Evolutionary conservation across 306 rosid species (phyloP).

Genomic region (Carpinus viminea): DNA sequence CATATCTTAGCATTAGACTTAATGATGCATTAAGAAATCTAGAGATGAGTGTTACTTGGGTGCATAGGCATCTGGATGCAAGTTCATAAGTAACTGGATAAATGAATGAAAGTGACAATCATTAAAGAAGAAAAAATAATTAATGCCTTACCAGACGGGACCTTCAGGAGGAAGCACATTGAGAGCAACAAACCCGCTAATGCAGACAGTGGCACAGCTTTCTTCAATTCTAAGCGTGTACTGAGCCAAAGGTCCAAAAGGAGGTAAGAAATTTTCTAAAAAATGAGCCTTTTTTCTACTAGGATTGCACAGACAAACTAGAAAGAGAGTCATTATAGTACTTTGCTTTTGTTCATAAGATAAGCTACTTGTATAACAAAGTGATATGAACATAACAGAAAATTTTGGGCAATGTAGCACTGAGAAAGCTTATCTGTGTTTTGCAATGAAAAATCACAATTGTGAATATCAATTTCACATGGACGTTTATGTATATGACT

Average conservation of each 20-base stretch:
- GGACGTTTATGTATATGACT: neutral
- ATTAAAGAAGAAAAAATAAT: neutral
- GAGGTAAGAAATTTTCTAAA: neutral
- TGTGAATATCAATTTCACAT: neutral
- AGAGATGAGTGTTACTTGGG: neutral
- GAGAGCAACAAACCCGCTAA: conserved; percentile 59
- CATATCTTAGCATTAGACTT: neutral
- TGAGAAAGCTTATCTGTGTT: neutral
- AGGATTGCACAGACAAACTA: neutral
- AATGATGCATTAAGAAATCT: neutral
- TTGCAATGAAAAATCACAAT: neutral
- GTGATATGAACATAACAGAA: neutral
- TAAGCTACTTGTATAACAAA: conserved; percentile 2
- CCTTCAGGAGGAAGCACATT: conserved; percentile 80
- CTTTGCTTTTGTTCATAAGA: neutral
- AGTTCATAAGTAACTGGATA: neutral
- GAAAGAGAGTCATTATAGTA: neutral
- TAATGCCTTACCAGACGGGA: conserved; percentile 63
- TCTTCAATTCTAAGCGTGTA: conserved; percentile 58
- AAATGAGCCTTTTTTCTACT: neutral
- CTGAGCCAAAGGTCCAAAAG: conserved; percentile 37
- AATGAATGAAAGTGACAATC: neutral
- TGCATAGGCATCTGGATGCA: neutral
- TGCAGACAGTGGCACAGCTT: conserved; percentile 51
- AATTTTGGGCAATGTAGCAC: neutral